Evolutionary conservation across 2,329 filamentous ascomycete genomes (phyloP), one percentile per base, ranked within the genome.

Genomic region (Calonectria hawksworthii): DNA sequence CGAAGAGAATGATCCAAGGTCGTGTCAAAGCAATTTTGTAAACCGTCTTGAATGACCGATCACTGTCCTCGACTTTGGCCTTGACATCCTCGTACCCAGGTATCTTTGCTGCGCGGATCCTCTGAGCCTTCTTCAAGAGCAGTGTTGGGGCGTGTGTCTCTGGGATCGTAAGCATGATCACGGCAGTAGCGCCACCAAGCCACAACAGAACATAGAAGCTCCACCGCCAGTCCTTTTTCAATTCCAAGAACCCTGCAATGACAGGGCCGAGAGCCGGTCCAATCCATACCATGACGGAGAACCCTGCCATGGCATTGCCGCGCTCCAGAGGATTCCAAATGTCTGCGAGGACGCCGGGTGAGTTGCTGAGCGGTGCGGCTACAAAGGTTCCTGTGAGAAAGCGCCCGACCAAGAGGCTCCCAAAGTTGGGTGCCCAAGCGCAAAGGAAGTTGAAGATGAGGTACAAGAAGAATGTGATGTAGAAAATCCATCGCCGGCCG

Each of bases 321-420:
- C 90, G 86, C 77, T 90, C 86, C 8, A 90, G 72, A 0, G 89
- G 87, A 26, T 86, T 84, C 90, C 89, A 91, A 10, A 92, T 79
- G 76, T 92, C 86, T 3, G 89, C 89, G 14, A 92, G 79, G 1
- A 91, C 86, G 8, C 90, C 90, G 69, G 88, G 88, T 0, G 86
- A 85, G 70, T 89, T 87, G 51, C 86, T 88, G 23, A 90, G 79
- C 0, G 88, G 85, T 0, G 89, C 87, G n/a, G 87, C 86, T 6
- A 90, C 89, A 75, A 91, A 89, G 0, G 89, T 90, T 18, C 90
- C 90, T 0, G 88, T 90, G 5, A 91, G 84, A 32, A 92, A 91
- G 2, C 90, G 84, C 4, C 90, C 90, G 5, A 90, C 88, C 0
- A 92, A 85, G 26, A 92, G 82, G 1, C 83, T 85, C 1, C 82